phyloP scores from a whole-genome alignment of 164 flowering plant species.

The Vitis rotundifolia region DNA sequence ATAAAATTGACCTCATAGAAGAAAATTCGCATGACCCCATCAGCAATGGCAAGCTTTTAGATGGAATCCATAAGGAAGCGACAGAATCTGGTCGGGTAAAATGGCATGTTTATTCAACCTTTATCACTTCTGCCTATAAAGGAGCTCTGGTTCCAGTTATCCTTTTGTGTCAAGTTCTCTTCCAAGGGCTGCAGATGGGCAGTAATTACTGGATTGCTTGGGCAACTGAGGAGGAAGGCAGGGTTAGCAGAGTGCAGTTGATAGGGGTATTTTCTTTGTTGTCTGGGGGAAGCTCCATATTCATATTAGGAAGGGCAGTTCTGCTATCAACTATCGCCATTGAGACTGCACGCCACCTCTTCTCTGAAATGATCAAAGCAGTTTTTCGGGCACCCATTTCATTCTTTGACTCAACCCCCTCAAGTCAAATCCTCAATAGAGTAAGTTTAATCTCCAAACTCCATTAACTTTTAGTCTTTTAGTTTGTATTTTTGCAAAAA shows the following conservation, averaged over 20 bases:
- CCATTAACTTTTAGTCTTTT: background rate
- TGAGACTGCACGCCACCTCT: conserved; percentile 70
- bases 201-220: conserved; percentile 96
- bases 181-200: conserved; percentile 75
- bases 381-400: conserved; percentile 79
- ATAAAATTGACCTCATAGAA: conserved; percentile 42
- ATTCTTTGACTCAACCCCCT: conserved; percentile 80
- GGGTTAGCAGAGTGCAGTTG: conserved; percentile 42
- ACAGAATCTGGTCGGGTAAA: conserved; percentile 65
- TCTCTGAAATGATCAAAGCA: conserved; percentile 56
- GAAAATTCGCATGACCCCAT: conserved; percentile 25
- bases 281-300: conserved; percentile 78
- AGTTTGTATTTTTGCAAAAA: background rate
- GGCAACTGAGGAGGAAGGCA: conserved; percentile 57
- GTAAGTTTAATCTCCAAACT: conserved; percentile 34
- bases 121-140: conserved; percentile 62
- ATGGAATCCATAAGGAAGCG: conserved; percentile 49
- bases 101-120: conserved; percentile 71
- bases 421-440: conserved; percentile 75
- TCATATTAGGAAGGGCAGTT: conserved; percentile 75
- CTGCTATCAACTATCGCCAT: conserved; percentile 67
- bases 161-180: conserved; percentile 71
- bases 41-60: conserved; percentile 8
- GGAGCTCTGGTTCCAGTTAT: conserved; percentile 84
- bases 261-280: conserved; percentile 55